Evolutionary conservation across 257 asterid genomes (phyloP), one percentile per base, ranked within the genome.

Genomic region (Capsicum rhomboideum): DNA sequence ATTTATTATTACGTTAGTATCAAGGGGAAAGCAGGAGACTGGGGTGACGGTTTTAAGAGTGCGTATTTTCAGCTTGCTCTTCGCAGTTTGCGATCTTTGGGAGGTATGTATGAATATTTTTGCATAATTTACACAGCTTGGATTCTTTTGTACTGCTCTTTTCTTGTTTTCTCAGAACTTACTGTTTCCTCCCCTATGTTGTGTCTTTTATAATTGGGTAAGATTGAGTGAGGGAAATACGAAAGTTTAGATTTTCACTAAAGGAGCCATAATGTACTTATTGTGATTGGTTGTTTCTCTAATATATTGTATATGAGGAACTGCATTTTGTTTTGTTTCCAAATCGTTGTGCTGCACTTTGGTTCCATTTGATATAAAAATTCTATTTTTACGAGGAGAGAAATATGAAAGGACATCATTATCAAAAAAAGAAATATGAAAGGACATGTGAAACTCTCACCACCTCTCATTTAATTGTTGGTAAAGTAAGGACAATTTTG

Each of bases 31-130:
- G 99, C 99, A 84, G 99, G 99, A 67, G 98, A 96, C 84, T 94
- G 99, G 99, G 99, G 99, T 37, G 99, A 96, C 83, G 99, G 99
- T 86, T 91, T 96, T 89, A 96, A 96, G 93, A 96, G 99, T 88
- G 99, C 99, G 44, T 96, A 96, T 90, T 96, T 96, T 89, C 99
- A 96, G 92, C 99, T 96, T 86, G 99, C 99, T 71, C 98, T 96
- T 67, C 98, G 99, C 34, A 96, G 99, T 88, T 93, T 96, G 64
- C 97, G 99, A 83, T 94, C 99, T 84, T 86, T 96, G 83, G 99
- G 98, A 94, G 99, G 99, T 96, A 82, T 64, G 94, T 88, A 54
- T 89, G 83, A 85, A 83, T 82, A 56, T 83, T 31, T 68, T 82
- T 21, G 78, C 23, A 68, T 21, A 21, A 3, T 21, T 72, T 72